Evolutionary conservation across 2,329 filamentous ascomycete genomes (phyloP).

Genomic region (Pseudonectria foliicola): DNA sequence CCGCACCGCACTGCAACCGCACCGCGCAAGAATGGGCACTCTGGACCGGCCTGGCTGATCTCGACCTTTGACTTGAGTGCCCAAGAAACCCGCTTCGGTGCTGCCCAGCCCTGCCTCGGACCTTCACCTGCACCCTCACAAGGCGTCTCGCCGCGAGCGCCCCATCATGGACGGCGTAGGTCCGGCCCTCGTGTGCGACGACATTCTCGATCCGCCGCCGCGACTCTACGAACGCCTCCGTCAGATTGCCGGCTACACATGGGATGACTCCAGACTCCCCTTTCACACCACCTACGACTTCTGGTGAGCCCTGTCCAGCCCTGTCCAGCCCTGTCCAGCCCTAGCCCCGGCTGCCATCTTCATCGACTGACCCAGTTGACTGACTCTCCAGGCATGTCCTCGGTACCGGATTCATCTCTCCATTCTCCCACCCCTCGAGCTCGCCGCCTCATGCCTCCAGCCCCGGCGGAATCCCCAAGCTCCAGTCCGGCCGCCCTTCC

Average conservation of each 20-base stretch:
- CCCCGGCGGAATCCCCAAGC: constrained; percentile 35
- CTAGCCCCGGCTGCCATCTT: no score
- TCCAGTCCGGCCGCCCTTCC: constrained; percentile 37
- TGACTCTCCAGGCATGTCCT: constrained; percentile 51
- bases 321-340: no score
- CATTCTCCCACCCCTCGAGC: constrained; percentile 40
- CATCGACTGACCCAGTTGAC: constrained; percentile 10
- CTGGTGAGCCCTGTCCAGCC: constrained; percentile 61
- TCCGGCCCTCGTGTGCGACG: constrained; percentile 40
- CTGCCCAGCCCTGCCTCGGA: constrained; percentile 11
- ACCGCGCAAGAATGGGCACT: constrained; percentile 27
- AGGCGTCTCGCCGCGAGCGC: constrained; percentile 19
- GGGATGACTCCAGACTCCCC: constrained; percentile 58
- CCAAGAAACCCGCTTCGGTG: constrained; percentile 17
- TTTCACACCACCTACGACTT: constrained; percentile 75
- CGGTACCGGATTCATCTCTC: constrained; percentile 53
- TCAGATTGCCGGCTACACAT: constrained; percentile 67
- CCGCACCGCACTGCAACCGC: constrained; percentile 4
- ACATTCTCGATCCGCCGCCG: constrained; percentile 55
- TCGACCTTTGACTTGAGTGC: constrained; percentile 21
- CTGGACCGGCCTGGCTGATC: constrained; percentile 19
- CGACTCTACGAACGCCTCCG: constrained; percentile 66
- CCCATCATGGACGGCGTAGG: constrained; percentile 42
- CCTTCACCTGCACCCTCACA: constrained; percentile 13
- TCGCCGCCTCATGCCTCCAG: constrained; percentile 38